Evolutionary conservation across 2,329 filamentous ascomycete genomes (phyloP).

Genomic region (Mycogone perniciosa): DNA sequence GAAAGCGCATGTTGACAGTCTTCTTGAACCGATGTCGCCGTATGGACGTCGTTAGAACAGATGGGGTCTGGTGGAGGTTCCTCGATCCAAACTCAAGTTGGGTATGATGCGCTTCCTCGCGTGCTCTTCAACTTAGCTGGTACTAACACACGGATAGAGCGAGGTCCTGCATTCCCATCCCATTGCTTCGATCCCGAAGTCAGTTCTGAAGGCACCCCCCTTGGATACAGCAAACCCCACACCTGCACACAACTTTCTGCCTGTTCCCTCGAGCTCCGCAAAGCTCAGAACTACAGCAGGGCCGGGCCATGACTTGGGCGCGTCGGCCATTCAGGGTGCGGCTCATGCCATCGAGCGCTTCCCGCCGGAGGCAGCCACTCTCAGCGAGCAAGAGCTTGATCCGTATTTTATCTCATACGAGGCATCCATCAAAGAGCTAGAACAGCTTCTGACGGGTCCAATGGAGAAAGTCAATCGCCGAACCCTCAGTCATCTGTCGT

Average conservation of each 20-base stretch:
- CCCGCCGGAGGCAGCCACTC: slow-evolving; percentile 66
- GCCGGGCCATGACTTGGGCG: slow-evolving; percentile 26
- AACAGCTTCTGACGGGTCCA: slow-evolving; percentile 78
- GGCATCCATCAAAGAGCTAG: slow-evolving; percentile 82
- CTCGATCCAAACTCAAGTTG: slow-evolving; percentile 97
- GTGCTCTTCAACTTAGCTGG: neutral
- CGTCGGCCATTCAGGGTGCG: slow-evolving; percentile 33
- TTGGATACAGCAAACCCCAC: slow-evolving; percentile 90
- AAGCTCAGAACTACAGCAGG: slow-evolving; percentile 63
- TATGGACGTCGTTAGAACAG: slow-evolving; percentile 87
- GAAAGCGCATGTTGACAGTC: slow-evolving; percentile 94
- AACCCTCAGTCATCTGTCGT: slow-evolving; percentile 77
- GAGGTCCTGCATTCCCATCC: slow-evolving; percentile 94
- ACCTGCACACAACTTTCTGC: slow-evolving; percentile 78
- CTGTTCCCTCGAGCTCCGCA: slow-evolving; percentile 76
- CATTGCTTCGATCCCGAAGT: slow-evolving; percentile 85
- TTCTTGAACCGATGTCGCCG: slow-evolving; percentile 89
- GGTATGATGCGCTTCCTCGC: slow-evolving; percentile 47
- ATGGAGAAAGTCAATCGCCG: slow-evolving; percentile 96
- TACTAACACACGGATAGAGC: slow-evolving; percentile 48
- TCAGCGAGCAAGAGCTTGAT: slow-evolving; percentile 86
- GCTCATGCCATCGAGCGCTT: slow-evolving; percentile 70
- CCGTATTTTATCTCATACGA: slow-evolving; percentile 96
- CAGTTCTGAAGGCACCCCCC: slow-evolving; percentile 89
- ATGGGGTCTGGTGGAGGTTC: slow-evolving; percentile 97